These are phyloP conservation scores for Vaucheria bursata DNA, from an alignment of 352 stramenopile genomes.

Conservation along the genomic window DNA sequence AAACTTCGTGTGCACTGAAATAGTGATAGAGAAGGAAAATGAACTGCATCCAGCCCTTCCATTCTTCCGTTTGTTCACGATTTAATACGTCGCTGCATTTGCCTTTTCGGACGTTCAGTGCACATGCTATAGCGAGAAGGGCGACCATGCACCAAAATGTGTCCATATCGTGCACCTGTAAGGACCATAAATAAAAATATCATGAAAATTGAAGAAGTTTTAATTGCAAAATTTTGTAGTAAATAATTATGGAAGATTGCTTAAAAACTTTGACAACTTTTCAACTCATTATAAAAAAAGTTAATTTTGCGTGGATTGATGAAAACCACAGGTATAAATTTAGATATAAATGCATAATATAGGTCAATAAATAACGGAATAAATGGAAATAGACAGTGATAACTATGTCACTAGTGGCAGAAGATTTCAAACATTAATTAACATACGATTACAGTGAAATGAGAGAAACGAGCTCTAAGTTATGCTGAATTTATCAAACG, in stretches of 20 bases:
- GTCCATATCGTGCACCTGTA: constrained; percentile 57
- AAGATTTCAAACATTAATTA: too few relatives aligned
- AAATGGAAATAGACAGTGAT: too few relatives aligned
- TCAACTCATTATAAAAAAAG: neutral
- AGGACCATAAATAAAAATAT: neutral
- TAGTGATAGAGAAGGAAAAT: constrained; percentile 82
- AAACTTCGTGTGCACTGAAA: constrained; percentile 66
- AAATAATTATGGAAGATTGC: neutral
- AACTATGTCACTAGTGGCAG: too few relatives aligned
- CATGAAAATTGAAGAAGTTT: neutral
- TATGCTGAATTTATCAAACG: too few relatives aligned
- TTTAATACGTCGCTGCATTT: constrained; percentile 65
- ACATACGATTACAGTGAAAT: too few relatives aligned
- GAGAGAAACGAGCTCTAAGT: too few relatives aligned
- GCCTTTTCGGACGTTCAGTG: constrained; percentile 51
- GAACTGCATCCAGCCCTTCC: constrained; percentile 81
- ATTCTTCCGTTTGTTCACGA: constrained; percentile 77
- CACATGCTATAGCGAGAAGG: constrained; percentile 53
- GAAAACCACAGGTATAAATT: too few relatives aligned
- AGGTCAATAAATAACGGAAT: too few relatives aligned
- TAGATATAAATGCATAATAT: too few relatives aligned
- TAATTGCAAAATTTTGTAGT: neutral
- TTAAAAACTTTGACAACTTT: neutral
- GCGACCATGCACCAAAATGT: constrained; percentile 65
- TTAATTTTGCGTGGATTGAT: neutral